Conservation (phyloP, 2,329 filamentous ascomycete genomes). For the Fusarium torreyae region DNA sequence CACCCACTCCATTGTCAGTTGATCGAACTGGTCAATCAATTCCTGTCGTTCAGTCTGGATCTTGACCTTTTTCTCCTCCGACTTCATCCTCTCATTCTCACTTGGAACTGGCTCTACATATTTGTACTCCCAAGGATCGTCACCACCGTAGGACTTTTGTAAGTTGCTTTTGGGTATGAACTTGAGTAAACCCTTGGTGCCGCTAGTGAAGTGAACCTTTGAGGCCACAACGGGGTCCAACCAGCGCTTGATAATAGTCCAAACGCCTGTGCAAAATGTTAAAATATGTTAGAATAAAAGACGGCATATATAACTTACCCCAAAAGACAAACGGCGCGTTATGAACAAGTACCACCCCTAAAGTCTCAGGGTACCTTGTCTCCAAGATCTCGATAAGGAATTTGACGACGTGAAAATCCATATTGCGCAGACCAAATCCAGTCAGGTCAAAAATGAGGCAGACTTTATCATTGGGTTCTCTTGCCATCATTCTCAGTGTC, state of each 20-base stretch:
- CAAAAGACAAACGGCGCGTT: constrained; percentile 82
- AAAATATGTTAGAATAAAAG: neutral
- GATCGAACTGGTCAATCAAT: constrained; percentile 70
- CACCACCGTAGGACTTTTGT: constrained; percentile 75
- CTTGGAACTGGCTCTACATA: constrained; percentile 72
- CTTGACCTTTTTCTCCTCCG: constrained; percentile 57
- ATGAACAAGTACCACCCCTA: constrained; percentile 80
- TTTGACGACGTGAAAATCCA: constrained; percentile 83
- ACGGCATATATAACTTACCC: constrained; percentile 42
- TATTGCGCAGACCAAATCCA: constrained; percentile 78
- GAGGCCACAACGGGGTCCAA: constrained; percentile 81
- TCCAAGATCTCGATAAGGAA: constrained; percentile 87
- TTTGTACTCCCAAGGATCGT: constrained; percentile 75
- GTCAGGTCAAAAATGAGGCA: constrained; percentile 79
- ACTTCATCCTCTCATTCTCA: constrained; percentile 68
- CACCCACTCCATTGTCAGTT: constrained; percentile 36
- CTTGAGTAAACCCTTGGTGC: constrained; percentile 71
- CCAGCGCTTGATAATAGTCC: constrained; percentile 81
- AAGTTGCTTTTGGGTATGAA: constrained; percentile 71
- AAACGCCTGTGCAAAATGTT: constrained; percentile 50
- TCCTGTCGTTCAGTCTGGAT: constrained; percentile 67
- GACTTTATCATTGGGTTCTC: constrained; percentile 37
- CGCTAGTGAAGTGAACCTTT: constrained; percentile 80
- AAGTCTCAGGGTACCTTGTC: constrained; percentile 82
- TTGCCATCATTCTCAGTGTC: constrained; percentile 51